These are phyloP conservation scores for Wallemia hederae DNA, from an alignment of 1,284 basidiomycete species.

Conservation along the genomic window DNA sequence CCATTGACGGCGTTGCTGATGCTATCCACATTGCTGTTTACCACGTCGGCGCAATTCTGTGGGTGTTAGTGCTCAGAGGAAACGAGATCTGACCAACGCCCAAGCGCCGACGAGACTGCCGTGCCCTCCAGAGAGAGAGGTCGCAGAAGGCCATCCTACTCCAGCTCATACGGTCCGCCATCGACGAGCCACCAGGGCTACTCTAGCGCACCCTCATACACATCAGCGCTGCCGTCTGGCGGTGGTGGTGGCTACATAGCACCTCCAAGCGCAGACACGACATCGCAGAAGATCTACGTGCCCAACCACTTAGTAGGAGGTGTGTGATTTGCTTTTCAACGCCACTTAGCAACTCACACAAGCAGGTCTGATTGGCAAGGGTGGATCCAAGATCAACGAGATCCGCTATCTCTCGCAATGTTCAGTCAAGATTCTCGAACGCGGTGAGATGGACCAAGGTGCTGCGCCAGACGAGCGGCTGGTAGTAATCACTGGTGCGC, in stretches of 20 bases:
- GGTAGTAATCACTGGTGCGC: slow-evolving; percentile 80
- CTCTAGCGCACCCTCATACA: slow-evolving; percentile 8
- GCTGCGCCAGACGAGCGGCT: slow-evolving; percentile 45
- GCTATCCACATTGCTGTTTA: slow-evolving; percentile 98
- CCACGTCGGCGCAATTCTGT: slow-evolving; percentile 87
- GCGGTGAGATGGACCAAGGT: slow-evolving; percentile 35
- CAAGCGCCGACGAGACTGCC: slow-evolving; percentile 7
- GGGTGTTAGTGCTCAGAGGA: slow-evolving; percentile 2
- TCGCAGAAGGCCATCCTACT: slow-evolving; percentile 8
- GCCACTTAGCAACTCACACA: not conserved
- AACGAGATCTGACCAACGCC: slow-evolving; percentile 27
- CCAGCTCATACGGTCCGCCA: slow-evolving; percentile 8
- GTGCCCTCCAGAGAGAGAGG: slow-evolving; percentile 10
- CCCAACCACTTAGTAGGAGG: slow-evolving; percentile 89
- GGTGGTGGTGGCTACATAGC: slow-evolving; percentile 9
- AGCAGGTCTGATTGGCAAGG: slow-evolving; percentile 64
- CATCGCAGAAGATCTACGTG: slow-evolving; percentile 87
- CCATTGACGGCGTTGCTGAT: slow-evolving; percentile 95
- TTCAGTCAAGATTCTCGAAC: slow-evolving; percentile 97
- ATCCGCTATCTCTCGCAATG: slow-evolving; percentile 74
- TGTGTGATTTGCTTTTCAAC: slow-evolving; percentile 9
- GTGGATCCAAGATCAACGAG: slow-evolving; percentile 95
- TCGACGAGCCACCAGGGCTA: slow-evolving; percentile 18
- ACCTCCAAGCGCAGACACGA: slow-evolving; percentile 19
- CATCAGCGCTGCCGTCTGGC: slow-evolving; percentile 14